These are phyloP conservation scores for Halophytophthora batemanensis DNA, from an alignment of 352 stramenopile species.

Conservation along the genomic window DNA sequence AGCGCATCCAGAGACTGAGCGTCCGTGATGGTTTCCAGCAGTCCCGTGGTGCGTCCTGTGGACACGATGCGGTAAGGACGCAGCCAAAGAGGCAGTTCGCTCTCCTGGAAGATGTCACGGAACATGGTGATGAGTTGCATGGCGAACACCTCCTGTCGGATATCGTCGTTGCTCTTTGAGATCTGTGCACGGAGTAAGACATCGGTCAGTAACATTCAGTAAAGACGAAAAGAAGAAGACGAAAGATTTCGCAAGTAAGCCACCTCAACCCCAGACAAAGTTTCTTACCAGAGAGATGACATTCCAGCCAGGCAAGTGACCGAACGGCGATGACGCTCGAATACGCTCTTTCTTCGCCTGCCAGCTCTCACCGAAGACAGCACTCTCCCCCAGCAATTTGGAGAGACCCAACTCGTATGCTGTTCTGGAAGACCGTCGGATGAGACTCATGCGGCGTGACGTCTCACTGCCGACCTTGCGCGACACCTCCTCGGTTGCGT, in stretches of 20 bases:
- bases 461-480: slow-evolving; percentile 11
- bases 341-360: slow-evolving; percentile 92
- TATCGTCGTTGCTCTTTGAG: slow-evolving; percentile 96
- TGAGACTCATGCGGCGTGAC: slow-evolving; percentile 30
- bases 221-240: neutral
- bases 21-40: slow-evolving; percentile 95
- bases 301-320: slow-evolving; percentile 88
- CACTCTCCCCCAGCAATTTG: slow-evolving; percentile 54
- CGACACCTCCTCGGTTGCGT: slow-evolving; percentile 20
- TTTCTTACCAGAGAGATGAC: slow-evolving; percentile 81
- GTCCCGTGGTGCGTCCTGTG: slow-evolving; percentile 87
- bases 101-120: slow-evolving; percentile 89
- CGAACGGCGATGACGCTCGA: slow-evolving; percentile 80
- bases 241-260: neutral
- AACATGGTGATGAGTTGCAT: slow-evolving; percentile 95
- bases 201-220: neutral
- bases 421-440: slow-evolving; percentile 54
- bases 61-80: slow-evolving; percentile 94
- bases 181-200: slow-evolving; percentile 48
- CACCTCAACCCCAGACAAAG: neutral
- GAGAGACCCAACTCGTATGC: slow-evolving; percentile 67
- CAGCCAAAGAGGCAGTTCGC: slow-evolving; percentile 91
- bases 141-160: slow-evolving; percentile 95
- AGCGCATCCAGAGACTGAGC: slow-evolving; percentile 94
- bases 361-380: slow-evolving; percentile 93